These are phyloP conservation scores for Onygenales sp. DNA, from an alignment of 2,329 filamentous ascomycete species.

Conservation along the genomic window DNA sequence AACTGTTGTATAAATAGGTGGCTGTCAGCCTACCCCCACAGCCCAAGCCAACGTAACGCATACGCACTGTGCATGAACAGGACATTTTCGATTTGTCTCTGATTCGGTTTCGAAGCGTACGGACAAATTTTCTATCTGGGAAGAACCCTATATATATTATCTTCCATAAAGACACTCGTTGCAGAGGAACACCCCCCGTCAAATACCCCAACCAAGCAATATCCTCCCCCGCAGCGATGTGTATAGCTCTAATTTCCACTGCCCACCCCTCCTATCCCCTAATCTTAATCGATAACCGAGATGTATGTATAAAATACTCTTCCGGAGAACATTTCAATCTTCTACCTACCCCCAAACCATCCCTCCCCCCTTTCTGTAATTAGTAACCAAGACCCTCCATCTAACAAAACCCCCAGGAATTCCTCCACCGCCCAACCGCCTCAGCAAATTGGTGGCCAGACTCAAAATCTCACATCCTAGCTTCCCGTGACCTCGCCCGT, in stretches of 20 bases:
- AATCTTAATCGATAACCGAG: conserved; percentile 68
- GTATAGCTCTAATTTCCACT: conserved; percentile 67
- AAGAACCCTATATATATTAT: not conserved
- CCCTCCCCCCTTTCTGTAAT: not conserved
- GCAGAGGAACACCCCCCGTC: not conserved
- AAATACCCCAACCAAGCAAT: not conserved
- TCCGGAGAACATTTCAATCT: not conserved
- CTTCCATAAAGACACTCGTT: not conserved
- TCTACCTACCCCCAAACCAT: not conserved
- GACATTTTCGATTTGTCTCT: too few species aligned
- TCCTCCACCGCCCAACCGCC: conserved; percentile 51
- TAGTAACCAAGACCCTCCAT: conserved; percentile 1
- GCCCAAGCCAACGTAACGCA: too few species aligned
- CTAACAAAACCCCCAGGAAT: conserved; percentile 41
- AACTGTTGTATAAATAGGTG: too few species aligned
- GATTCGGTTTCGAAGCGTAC: too few species aligned
- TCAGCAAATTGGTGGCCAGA: conserved; percentile 50
- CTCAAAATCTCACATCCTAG: conserved; percentile 47
- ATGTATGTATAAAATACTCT: conserved; percentile 37
- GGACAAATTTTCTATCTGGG: too few species aligned
- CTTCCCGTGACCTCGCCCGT: conserved; percentile 53
- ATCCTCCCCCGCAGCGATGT: conserved; percentile 45
- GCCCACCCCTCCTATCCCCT: conserved; percentile 66
- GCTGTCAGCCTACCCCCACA: too few species aligned
- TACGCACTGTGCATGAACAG: too few species aligned